These are phyloP conservation scores for Tuber aestivum DNA, from an alignment of 495 filamentous ascomycete genomes.

Conservation along the genomic window DNA sequence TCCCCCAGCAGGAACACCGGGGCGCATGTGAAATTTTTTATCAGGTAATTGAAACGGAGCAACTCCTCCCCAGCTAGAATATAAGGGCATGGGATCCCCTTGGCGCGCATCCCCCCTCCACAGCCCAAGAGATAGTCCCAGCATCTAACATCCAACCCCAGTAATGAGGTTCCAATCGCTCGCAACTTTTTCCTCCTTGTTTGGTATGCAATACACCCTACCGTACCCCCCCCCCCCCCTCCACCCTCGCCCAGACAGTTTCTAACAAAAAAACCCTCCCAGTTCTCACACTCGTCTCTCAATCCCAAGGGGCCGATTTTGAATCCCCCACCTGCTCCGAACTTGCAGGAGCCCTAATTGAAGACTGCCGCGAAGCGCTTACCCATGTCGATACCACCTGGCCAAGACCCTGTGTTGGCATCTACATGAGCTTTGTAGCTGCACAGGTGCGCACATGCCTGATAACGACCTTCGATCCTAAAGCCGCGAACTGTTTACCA, in stretches of 20 bases:
- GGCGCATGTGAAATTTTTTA: not conserved
- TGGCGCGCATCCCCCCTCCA: not conserved
- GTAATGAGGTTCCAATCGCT: not conserved
- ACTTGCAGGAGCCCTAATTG: not conserved
- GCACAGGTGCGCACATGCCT: not conserved
- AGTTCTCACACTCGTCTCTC: not conserved
- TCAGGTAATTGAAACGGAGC: not conserved
- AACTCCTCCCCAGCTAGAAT: not conserved
- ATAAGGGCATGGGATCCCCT: not conserved
- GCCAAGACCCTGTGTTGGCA: not conserved
- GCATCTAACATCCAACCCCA: not conserved
- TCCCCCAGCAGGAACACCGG: not conserved
- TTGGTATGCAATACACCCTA: not conserved
- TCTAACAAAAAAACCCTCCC: not conserved
- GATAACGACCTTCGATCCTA: not conserved
- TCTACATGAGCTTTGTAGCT: not conserved
- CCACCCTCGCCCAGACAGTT: not conserved
- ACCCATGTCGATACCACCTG: not conserved
- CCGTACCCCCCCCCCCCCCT: not conserved
- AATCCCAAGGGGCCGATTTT: accelerated
- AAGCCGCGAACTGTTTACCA: not conserved
- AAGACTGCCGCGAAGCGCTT: not conserved
- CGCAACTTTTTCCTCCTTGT: not conserved
- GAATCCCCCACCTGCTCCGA: not conserved
- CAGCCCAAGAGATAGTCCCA: not conserved